phyloP scores from a whole-genome alignment of 2,329 filamentous ascomycete species.

The Diaporthe capsici region DNA sequence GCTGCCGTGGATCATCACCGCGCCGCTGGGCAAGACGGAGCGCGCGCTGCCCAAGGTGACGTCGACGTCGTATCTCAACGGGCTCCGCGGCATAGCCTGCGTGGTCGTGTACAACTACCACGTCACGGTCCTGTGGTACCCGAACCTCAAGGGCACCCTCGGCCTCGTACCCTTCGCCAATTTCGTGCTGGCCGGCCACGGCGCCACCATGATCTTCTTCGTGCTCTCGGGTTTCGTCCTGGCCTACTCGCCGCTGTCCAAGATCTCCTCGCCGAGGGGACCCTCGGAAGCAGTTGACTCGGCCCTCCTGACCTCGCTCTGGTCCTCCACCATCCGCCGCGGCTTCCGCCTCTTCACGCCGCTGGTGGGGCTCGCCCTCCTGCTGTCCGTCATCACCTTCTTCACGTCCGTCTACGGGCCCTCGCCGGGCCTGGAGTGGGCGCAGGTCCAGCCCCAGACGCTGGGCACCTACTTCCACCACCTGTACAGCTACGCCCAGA shows the following conservation, averaged over 20 bases:
- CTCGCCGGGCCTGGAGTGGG: background rate
- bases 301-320: conserved; percentile 14
- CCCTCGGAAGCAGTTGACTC: background rate
- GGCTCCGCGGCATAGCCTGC: conserved; percentile 46
- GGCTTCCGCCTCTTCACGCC: conserved; percentile 40
- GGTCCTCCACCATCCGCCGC: conserved; percentile 47
- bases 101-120: conserved; percentile 45
- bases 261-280: background rate
- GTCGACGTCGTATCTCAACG: conserved; percentile 44
- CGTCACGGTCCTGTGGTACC: conserved; percentile 42
- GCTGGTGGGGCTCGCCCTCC: conserved; percentile 19
- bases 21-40: conserved; percentile 28
- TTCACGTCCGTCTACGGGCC: background rate
- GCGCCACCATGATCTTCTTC: conserved; percentile 52
- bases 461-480: conserved; percentile 7
- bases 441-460: background rate
- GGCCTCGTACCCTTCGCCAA: conserved; percentile 46
- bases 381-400: conserved; percentile 28
- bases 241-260: conserved; percentile 46
- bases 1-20: conserved; percentile 11
- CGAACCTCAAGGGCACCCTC: conserved; percentile 9
- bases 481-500: background rate
- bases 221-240: conserved; percentile 55
- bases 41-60: conserved; percentile 1
- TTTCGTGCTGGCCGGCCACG: conserved; percentile 45